Conservation (phyloP, 768 basidiomycete species). For the Kwoniella botswanensis region DNA sequence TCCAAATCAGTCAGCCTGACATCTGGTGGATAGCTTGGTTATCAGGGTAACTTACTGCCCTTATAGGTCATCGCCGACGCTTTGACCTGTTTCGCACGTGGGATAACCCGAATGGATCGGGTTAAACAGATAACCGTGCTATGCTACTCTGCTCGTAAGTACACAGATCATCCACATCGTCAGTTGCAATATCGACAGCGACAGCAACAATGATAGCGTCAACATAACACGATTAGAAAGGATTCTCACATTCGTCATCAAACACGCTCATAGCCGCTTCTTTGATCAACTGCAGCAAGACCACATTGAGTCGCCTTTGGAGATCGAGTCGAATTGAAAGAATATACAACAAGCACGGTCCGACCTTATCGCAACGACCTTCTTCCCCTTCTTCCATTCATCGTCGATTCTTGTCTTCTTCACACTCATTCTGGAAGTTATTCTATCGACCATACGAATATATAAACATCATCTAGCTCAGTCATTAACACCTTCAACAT, state of each 20-base stretch:
- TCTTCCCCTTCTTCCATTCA: not conserved
- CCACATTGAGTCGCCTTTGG: too few species aligned
- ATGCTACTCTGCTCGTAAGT: not conserved
- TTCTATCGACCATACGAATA: not conserved
- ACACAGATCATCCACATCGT: not conserved
- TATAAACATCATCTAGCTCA: too few species aligned
- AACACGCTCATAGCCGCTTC: not conserved
- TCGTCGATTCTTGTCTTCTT: not conserved
- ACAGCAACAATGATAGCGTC: not conserved
- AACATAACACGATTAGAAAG: not conserved
- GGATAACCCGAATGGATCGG: slow-evolving; percentile 5
- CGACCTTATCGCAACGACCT: not conserved
- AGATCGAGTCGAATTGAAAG: not conserved
- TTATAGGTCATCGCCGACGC: slow-evolving; percentile 1
- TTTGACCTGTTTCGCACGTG: not conserved
- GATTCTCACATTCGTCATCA: not conserved
- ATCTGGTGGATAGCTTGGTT: too few species aligned
- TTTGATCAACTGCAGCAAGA: too few species aligned
- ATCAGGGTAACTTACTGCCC: not conserved
- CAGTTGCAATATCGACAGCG: too few species aligned
- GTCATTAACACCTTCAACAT: not conserved
- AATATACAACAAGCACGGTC: not conserved
- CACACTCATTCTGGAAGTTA: not conserved
- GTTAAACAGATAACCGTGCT: slow-evolving; percentile 10
- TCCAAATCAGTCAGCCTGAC: not conserved